Evolutionary conservation across 176 grass and related monocot genomes (phyloP), one percentile per base, ranked within the genome.

Genomic region (Ensete glaucum): DNA sequence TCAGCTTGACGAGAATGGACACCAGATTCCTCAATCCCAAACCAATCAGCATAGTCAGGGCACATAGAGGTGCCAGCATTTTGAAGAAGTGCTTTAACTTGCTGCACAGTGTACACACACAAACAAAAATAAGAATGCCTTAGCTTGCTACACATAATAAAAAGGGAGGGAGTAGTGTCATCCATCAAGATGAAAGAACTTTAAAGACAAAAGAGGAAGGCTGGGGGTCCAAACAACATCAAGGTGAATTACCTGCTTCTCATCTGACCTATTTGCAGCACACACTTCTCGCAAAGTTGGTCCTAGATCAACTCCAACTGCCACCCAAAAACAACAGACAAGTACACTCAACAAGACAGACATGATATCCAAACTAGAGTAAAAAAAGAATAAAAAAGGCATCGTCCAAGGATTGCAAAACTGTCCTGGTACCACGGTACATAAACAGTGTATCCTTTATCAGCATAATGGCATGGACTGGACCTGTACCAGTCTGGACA

Each of bases 51-150:
- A 76, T 85, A 78, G 17, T 88, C 85, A 27, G 90, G 95, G 76
- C 95, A 98, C 90, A 98, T 93, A 63, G 95, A 93, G 85, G 88
- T 73, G 58, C 95, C 95, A 85, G 93, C 95, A 77, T 80, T 85
- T 80, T 93, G 82, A 80, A 98, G 73, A 80, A 98, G 88, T 66
- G 88, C 88, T 86, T 91, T 89, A 75, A 98, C 90, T 98, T 98
- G 95, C 95, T 93, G 58, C n/a, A 77, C 50, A 88, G 34, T 43
- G 34, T 22, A 56, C 49, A 70, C 12, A 26, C n/a, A 50, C 11
- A 34, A 70, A 82, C 34, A 69, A 71, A 59, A 67, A 57, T 78
- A 22, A 76, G 23, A 43, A 43, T 43, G 34, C 34, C 52, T 80
- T 75, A 82, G 9, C 67, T 1, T 29, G 81, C 62, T 26, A 9